phyloP scores from a whole-genome alignment of 371 early-diverging fungal species.

The Fennellomyces sp. region DNA sequence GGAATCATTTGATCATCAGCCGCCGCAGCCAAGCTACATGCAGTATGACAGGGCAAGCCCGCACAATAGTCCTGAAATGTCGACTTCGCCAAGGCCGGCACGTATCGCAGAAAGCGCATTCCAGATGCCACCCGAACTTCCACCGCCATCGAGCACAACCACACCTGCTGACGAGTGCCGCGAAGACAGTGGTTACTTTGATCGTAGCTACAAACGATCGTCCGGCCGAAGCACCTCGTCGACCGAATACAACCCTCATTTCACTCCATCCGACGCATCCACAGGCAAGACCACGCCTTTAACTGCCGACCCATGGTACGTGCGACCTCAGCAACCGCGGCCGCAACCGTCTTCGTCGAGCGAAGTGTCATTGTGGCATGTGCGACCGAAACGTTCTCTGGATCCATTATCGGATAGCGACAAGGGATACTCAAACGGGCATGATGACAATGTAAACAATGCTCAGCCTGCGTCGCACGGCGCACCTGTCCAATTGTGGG shows the following conservation, averaged over 20 bases:
- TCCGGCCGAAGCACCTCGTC: constrained; percentile 16
- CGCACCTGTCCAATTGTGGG: constrained; percentile 10
- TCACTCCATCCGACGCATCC: constrained; percentile 6
- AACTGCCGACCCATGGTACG: neutral
- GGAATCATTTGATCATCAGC: constrained; percentile 9
- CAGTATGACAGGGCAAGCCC: constrained; percentile 11
- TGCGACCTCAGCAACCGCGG: constrained; percentile 10
- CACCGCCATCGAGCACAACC: neutral
- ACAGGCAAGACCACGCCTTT: neutral
- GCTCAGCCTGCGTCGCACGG: neutral
- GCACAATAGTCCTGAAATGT: constrained; percentile 7
- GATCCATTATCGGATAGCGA: neutral
- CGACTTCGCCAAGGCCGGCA: constrained; percentile 4
- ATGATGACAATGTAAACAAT: neutral
- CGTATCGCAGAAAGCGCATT: neutral
- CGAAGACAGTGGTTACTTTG: constrained; percentile 16
- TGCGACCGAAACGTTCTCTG: neutral
- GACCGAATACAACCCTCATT: neutral
- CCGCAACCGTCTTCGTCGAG: neutral
- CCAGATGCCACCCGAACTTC: neutral
- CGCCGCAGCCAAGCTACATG: constrained; percentile 4
- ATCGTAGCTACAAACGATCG: constrained; percentile 16
- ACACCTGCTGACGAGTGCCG: constrained; percentile 9
- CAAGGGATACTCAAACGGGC: neutral
- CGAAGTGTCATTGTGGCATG: neutral